A percentile compares a stretch with the other conserved stretches of the same genome.
phyloP scores from a whole-genome alignment of 305 asterid species.

The Solanum aculeatissimum region DNA sequence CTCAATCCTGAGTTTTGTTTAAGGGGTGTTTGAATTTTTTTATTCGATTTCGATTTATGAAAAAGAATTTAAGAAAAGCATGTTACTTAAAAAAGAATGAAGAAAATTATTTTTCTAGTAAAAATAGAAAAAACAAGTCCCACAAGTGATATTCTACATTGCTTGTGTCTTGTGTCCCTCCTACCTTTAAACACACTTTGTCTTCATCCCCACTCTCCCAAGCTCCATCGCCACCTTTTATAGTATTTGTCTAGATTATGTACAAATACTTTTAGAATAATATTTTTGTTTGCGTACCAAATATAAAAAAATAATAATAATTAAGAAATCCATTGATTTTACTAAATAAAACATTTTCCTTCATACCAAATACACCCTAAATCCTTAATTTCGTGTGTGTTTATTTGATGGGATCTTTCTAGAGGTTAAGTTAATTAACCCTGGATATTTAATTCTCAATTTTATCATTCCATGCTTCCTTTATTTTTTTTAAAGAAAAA shows the following conservation, averaged over 20 bases:
- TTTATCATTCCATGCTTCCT: neutral
- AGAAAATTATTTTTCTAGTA: too few species aligned
- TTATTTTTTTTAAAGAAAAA: neutral
- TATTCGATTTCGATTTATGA: too few species aligned
- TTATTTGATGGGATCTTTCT: neutral
- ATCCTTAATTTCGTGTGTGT: neutral
- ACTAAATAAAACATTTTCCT: neutral
- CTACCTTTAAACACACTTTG: neutral
- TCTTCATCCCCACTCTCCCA: neutral
- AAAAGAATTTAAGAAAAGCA: too few species aligned
- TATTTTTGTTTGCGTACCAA: neutral
- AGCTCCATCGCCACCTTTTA: neutral
- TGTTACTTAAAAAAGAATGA: too few species aligned
- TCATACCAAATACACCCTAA: neutral
- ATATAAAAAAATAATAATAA: neutral
- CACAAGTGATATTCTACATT: neutral
- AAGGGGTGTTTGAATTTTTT: too few species aligned
- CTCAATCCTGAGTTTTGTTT: neutral
- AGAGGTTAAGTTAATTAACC: neutral
- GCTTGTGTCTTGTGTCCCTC: neutral
- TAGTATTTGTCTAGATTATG: neutral
- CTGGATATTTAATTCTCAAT: neutral
- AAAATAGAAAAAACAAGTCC: neutral
- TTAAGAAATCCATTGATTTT: neutral
- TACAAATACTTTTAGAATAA: neutral